Percentiles rank a stretch among this genome's conserved stretches.
Evolutionary conservation across 2,329 filamentous ascomycete species (phyloP).

Genomic region (Furcasterigmium furcatum): DNA sequence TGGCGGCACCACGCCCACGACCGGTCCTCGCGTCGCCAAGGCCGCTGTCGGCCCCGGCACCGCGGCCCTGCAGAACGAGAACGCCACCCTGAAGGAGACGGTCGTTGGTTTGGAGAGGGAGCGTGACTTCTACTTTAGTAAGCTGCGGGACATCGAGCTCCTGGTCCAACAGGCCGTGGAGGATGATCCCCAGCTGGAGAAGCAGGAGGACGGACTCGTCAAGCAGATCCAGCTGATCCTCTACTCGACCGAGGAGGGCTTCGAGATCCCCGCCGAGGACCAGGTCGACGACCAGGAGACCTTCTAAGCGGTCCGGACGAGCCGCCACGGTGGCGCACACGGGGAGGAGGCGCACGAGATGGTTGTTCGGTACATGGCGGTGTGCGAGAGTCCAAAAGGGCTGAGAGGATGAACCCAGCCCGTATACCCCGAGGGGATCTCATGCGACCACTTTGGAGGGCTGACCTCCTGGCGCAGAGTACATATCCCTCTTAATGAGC

Average conservation of each 20-base stretch:
- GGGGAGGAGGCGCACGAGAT: neutral
- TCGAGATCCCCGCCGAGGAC: slow-evolving; percentile 86
- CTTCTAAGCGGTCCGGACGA: slow-evolving; percentile 46
- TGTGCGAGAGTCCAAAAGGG: slow-evolving; percentile 1
- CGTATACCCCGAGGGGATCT: slow-evolving; percentile 3
- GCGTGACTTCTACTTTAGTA: slow-evolving; percentile 98
- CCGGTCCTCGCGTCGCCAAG: slow-evolving; percentile 42
- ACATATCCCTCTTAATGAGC: neutral
- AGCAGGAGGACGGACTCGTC: slow-evolving; percentile 86
- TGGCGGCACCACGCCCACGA: slow-evolving; percentile 61
- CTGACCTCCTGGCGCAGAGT: neutral
- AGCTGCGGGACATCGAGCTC: slow-evolving; percentile 94
- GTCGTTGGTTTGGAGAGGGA: slow-evolving; percentile 94
- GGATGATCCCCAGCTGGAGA: slow-evolving; percentile 87
- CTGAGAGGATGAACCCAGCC: neutral
- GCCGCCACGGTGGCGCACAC: neutral
- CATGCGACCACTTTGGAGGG: neutral
- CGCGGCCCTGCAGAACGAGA: slow-evolving; percentile 79
- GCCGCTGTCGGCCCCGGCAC: slow-evolving; percentile 52
- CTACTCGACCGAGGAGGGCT: slow-evolving; percentile 92
- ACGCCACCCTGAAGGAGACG: slow-evolving; percentile 86
- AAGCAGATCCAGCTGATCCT: slow-evolving; percentile 96
- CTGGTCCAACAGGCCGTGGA: slow-evolving; percentile 91
- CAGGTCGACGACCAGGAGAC: slow-evolving; percentile 76
- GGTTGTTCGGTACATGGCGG: slow-evolving; percentile 1